Evolutionary conservation across 257 asterid genomes (phyloP).

Genomic region (Jaltomata sinuosa): DNA sequence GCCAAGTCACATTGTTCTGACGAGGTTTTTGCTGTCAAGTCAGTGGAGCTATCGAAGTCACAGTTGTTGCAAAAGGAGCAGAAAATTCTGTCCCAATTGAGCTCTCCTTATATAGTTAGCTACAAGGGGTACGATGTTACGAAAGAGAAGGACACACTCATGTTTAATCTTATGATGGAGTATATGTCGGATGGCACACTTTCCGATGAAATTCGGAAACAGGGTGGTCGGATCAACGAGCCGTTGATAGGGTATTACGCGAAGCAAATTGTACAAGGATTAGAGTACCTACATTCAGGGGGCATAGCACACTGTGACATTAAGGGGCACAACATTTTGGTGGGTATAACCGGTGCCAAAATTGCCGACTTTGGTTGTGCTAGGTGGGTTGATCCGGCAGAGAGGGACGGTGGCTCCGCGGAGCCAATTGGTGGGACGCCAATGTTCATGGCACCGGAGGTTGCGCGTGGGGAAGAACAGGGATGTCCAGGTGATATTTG

Average conservation of each 20-base stretch:
- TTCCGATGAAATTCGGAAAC: background rate
- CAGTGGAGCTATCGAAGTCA: background rate
- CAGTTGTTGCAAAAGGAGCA: background rate
- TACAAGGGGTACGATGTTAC: background rate
- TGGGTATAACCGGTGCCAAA: background rate
- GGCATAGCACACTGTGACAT: background rate
- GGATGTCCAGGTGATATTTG: background rate
- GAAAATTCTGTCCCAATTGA: background rate
- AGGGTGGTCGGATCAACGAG: background rate
- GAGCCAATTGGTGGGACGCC: background rate
- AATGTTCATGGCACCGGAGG: background rate
- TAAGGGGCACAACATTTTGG: background rate
- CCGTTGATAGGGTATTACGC: background rate
- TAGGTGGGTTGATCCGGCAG: background rate
- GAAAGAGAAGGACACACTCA: background rate
- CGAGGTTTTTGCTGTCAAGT: background rate
- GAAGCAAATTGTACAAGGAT: background rate
- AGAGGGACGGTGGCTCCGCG: background rate
- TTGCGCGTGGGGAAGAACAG: background rate
- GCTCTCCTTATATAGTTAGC: background rate
- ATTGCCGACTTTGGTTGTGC: background rate
- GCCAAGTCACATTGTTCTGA: background rate
- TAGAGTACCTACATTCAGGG: background rate
- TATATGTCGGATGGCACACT: background rate
- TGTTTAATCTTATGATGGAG: background rate